These are phyloP conservation scores for Amauroascus verrucosus DNA, from an alignment of 2,329 filamentous ascomycete species.

Conservation along the genomic window DNA sequence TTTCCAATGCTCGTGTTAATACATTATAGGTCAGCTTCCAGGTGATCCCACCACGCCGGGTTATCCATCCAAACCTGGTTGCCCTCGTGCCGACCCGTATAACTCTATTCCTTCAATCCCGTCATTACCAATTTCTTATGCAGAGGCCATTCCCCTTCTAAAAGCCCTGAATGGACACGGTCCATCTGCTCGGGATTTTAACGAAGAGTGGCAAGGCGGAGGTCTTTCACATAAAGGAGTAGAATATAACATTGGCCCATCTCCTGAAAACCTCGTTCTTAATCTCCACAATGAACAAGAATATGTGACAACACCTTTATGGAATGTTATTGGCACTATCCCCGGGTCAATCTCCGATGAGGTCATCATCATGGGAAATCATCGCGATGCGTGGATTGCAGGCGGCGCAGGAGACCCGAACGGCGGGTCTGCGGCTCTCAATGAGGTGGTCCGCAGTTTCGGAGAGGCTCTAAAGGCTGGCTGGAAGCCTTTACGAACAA, in stretches of 20 bases:
- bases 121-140: slow-evolving; percentile 81
- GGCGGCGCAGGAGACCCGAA: slow-evolving; percentile 79
- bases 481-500: slow-evolving; percentile 78
- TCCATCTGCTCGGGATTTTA: slow-evolving; percentile 63
- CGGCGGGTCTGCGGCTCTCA: slow-evolving; percentile 67
- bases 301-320: slow-evolving; percentile 70
- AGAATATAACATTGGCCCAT: slow-evolving; percentile 74
- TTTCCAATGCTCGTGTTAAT: background rate
- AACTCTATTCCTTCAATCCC: slow-evolving; percentile 71
- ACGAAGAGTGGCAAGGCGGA: slow-evolving; percentile 59
- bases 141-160: slow-evolving; percentile 76
- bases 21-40: slow-evolving; percentile 44
- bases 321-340: slow-evolving; percentile 87
- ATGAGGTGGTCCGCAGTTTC: slow-evolving; percentile 67
- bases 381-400: slow-evolving; percentile 80
- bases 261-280: slow-evolving; percentile 59
- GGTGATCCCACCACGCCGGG: slow-evolving; percentile 85
- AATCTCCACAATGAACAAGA: slow-evolving; percentile 71
- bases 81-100: slow-evolving; percentile 60
- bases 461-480: slow-evolving; percentile 60
- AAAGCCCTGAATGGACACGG: slow-evolving; percentile 83
- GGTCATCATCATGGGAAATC: slow-evolving; percentile 83
- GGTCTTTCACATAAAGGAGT: slow-evolving; percentile 72
- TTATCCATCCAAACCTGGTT: slow-evolving; percentile 86
- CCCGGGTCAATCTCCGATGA: slow-evolving; percentile 79